Base-by-base conservation (phyloP, 352 stramenopile species). In the Pythium monospermum region DNA sequence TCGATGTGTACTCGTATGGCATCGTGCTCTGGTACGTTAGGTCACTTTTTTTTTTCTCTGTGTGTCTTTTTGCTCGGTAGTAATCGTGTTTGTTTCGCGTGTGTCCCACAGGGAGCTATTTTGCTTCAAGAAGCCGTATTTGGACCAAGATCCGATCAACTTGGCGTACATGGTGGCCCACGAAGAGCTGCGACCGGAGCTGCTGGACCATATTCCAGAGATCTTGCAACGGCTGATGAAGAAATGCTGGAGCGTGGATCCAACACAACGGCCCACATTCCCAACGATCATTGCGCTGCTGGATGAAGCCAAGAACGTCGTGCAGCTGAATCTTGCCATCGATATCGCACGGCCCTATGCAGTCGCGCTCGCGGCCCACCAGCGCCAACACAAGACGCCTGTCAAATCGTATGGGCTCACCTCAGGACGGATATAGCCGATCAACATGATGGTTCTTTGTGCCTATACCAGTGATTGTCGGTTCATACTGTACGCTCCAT, bases 1-100 rank as follows among this genome's bases (percentile, higher is more conserved):
- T 92, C 26, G 81, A 92, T 43, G 54, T 92, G 3, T 90, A 92
- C 58, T 90, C 78, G 25, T 90, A 88, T 54, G 73, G 76, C 53
- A 88, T 92, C 43, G 82, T 93, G 26, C 62, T 93, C 40, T 91
- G 81, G 80, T 87, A 56, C 12, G 47, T n/a, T 43, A 31, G n/a
- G n/a, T n/a, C n/a, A n/a, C n/a, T n/a, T n/a, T n/a, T n/a, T n/a
- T n/a, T n/a, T n/a, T n/a, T n/a, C n/a, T n/a, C n/a, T n/a, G n/a
- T n/a, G n/a, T n/a, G n/a, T n/a, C n/a, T n/a, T n/a, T n/a, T n/a
- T n/a, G n/a, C n/a, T n/a, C n/a, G n/a, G n/a, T n/a, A n/a, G n/a
- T n/a, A n/a, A n/a, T n/a, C n/a, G n/a, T n/a, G n/a, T n/a, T n/a
- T n/a, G n/a, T n/a, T n/a, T n/a, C n/a, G n/a, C n/a, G n/a, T n/a